Base-by-base conservation (phyloP, 2,329 filamentous ascomycete genomes). In the Fusarium secorum region DNA sequence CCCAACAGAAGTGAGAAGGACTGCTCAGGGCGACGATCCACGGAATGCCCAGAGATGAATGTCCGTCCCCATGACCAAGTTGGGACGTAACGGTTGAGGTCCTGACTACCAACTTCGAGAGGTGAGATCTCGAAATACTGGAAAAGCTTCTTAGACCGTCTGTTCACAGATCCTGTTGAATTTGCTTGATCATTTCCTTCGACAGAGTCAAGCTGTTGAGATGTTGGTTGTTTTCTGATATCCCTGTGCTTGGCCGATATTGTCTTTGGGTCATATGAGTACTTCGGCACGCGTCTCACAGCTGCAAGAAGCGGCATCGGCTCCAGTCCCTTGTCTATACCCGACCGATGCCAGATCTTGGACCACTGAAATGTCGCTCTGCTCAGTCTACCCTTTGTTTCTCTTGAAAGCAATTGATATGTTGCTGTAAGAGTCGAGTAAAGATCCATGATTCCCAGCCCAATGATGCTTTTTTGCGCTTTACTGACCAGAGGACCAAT, bases 61-160 rank as follows among this genome's bases (percentile, higher is more conserved):
- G 72, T 74, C 3, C 74, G 74, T 0, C 74, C 74, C 74, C 74
- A 75, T 4, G 74, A 44, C 74, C 74, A 75, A 0, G 74, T 63
- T 1, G 74, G 74, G 3, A 75, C 64, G 3, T 74, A 75, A 1
- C 72, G 73, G 1, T 65, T 66, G 7, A 71, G 45, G 14, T 75
- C 74, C 0, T 10, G 64, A 7, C 74, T 75, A 0, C 74, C 74
- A 1, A 75, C 64, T 7, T 75, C 74, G 0, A 75, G 42, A 0
- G 74, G 74, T 3, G 74, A 71, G 6, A 75, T 68, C 8, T 75
- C 74, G 4, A 75, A 75, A n/a, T 74, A 75, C 4, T 75, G 74
- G 7, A 75, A 75, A 1, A 66, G 14, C 11, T 68, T 60, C 18
- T 33, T 62, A 1, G 44, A 26, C 0, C 2, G 33, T 3, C 17